phyloP scores from a whole-genome alignment of 371 early-diverging fungal species.

The Zancudomyces culisetae region DNA sequence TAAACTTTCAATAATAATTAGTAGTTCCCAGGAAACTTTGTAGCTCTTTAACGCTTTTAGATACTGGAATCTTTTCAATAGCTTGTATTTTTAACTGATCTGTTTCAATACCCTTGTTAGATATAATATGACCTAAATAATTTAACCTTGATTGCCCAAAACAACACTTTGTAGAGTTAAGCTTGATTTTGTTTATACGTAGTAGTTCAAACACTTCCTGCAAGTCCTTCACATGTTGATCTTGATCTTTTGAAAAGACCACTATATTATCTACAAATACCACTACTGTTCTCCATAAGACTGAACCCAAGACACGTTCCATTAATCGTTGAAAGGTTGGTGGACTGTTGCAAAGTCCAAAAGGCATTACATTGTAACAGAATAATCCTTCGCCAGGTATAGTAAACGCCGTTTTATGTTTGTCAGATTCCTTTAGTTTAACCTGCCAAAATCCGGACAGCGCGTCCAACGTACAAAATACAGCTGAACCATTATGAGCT shows the following conservation, averaged over 20 bases:
- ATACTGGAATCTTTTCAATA: constrained; percentile 1
- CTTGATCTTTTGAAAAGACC: constrained; percentile 24
- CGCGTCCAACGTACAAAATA: constrained; percentile 18
- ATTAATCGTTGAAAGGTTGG: constrained; percentile 23
- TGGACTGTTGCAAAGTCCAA: constrained; percentile 23
- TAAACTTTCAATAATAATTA: constrained; percentile 18
- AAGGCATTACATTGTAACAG: constrained; percentile 31
- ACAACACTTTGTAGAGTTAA: constrained; percentile 32
- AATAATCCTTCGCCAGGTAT: constrained; percentile 22
- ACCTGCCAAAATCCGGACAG: constrained; percentile 24
- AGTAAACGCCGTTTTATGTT: constrained; percentile 30
- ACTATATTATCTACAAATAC: constrained; percentile 38
- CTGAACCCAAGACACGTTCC: constrained; percentile 16
- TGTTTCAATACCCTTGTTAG: not conserved
- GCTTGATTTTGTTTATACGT: not conserved
- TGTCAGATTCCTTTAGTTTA: constrained; percentile 7
- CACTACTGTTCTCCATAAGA: constrained; percentile 18
- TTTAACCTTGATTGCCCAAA: constrained; percentile 19
- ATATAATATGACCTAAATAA: constrained; percentile 27
- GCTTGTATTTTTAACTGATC: not conserved
- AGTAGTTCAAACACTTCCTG: constrained; percentile 19
- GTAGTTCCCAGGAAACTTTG: constrained; percentile 20
- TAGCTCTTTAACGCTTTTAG: not conserved
- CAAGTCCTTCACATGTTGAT: constrained; percentile 27
- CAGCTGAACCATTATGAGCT: not conserved